These are phyloP conservation scores for Irpex sp. DNA, from an alignment of 1,284 basidiomycete genomes.

Conservation along the genomic window DNA sequence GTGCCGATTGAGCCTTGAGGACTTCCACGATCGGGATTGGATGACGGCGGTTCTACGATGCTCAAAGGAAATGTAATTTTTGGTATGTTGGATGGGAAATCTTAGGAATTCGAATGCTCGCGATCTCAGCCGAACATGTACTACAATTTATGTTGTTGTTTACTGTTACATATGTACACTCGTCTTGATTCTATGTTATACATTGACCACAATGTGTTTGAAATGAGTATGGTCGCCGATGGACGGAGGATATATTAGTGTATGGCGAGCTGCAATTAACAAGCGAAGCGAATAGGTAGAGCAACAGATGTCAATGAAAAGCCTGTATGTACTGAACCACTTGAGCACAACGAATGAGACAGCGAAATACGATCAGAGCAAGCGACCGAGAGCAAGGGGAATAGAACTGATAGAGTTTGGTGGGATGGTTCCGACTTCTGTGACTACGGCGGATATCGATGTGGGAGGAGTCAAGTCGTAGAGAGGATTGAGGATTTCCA, in stretches of 20 bases:
- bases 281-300: too few relatives aligned
- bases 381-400: constrained; percentile 64
- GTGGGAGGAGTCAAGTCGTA: constrained; percentile 90
- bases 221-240: too few relatives aligned
- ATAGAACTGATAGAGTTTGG: constrained; percentile 81
- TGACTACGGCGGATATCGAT: constrained; percentile 92
- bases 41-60: neutral
- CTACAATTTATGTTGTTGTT: neutral
- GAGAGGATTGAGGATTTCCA: constrained; percentile 77
- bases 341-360: neutral
- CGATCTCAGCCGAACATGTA: neutral
- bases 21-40: neutral
- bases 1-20: constrained; percentile 27
- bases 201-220: neutral
- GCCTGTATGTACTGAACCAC: neutral
- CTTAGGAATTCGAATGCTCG: neutral
- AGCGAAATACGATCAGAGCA: constrained; percentile 30
- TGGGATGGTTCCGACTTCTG: constrained; percentile 90
- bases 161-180: neutral
- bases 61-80: neutral
- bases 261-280: too few relatives aligned
- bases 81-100: neutral
- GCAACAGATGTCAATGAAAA: too few relatives aligned
- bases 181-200: neutral
- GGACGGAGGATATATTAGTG: too few relatives aligned